These are phyloP conservation scores for Golubevia sp. DNA, from an alignment of 1,284 basidiomycete species.

Conservation along the genomic window DNA sequence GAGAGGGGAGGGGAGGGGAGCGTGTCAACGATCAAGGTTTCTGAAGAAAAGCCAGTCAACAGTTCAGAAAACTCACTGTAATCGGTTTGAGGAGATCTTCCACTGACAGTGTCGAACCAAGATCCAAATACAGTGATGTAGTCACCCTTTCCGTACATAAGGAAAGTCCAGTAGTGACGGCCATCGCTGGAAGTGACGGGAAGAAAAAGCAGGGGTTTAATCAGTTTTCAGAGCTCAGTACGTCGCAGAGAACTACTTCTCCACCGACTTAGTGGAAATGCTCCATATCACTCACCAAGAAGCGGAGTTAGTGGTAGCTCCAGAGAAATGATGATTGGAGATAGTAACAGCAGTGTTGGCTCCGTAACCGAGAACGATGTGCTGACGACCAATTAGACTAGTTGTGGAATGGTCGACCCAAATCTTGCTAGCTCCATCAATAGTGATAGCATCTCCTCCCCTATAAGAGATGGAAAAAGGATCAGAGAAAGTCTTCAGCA, in stretches of 20 bases:
- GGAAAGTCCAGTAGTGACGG: slow-evolving; percentile 27
- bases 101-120: slow-evolving; percentile 21
- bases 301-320: slow-evolving; percentile 21
- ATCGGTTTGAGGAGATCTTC: slow-evolving; percentile 20
- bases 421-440: slow-evolving; percentile 24
- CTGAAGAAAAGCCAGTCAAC: too few species aligned
- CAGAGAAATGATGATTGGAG: slow-evolving; percentile 23
- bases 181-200: slow-evolving; percentile 6
- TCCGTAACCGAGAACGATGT: slow-evolving; percentile 21
- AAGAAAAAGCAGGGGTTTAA: neutral
- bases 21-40: too few species aligned
- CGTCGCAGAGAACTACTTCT: too few species aligned
- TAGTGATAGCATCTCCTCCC: slow-evolving; percentile 47
- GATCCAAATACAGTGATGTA: slow-evolving; percentile 23
- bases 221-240: neutral
- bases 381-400: slow-evolving; percentile 22
- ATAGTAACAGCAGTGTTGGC: slow-evolving; percentile 19
- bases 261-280: neutral
- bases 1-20: too few species aligned
- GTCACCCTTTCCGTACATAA: slow-evolving; percentile 21
- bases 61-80: too few species aligned
- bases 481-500: slow-evolving; percentile 20
- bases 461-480: slow-evolving; percentile 25
- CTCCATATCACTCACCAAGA: slow-evolving; percentile 8
- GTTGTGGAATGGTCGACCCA: slow-evolving; percentile 48